Percentiles rank a stretch among this genome's conserved stretches.
Evolutionary conservation across 306 rosid species (phyloP).

Genomic region (Malus orientalis): DNA sequence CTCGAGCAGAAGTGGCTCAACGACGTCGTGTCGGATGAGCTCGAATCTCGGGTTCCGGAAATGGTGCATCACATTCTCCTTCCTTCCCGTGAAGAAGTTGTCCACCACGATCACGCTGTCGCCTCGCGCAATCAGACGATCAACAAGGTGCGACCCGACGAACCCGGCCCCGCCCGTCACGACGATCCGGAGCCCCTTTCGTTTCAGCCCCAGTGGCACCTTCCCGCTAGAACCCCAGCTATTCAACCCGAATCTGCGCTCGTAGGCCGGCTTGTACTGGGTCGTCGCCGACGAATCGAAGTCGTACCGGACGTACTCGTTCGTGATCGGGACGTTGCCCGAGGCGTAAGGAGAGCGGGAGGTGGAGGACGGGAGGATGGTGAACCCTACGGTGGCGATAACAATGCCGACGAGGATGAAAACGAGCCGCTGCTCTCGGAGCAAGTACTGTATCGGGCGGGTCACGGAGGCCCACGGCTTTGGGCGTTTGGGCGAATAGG

Average conservation of each 20-base stretch:
- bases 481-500: slow-evolving; percentile 59
- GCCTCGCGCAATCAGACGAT: slow-evolving; percentile 82
- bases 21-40: slow-evolving; percentile 92
- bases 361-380: slow-evolving; percentile 33
- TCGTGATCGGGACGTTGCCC: slow-evolving; percentile 18
- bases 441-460: slow-evolving; percentile 71
- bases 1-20: slow-evolving; percentile 81
- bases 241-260: slow-evolving; percentile 22
- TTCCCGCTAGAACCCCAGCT: slow-evolving; percentile 58
- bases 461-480: slow-evolving; percentile 69
- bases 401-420: slow-evolving; percentile 72
- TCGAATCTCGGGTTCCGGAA: slow-evolving; percentile 86
- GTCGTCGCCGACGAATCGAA: slow-evolving; percentile 24
- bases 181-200: slow-evolving; percentile 85
- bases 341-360: neutral
- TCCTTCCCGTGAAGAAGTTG: slow-evolving; percentile 86
- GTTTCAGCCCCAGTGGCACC: slow-evolving; percentile 66
- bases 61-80: slow-evolving; percentile 91
- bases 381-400: slow-evolving; percentile 58
- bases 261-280: slow-evolving; percentile 14
- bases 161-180: slow-evolving; percentile 95
- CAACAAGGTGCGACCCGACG: slow-evolving; percentile 90
- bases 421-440: slow-evolving; percentile 75
- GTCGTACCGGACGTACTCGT: slow-evolving; percentile 25
- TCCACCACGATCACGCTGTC: slow-evolving; percentile 93